Conservation (phyloP, 177 flowering plant genomes). For the Vitis hybrid region DNA sequence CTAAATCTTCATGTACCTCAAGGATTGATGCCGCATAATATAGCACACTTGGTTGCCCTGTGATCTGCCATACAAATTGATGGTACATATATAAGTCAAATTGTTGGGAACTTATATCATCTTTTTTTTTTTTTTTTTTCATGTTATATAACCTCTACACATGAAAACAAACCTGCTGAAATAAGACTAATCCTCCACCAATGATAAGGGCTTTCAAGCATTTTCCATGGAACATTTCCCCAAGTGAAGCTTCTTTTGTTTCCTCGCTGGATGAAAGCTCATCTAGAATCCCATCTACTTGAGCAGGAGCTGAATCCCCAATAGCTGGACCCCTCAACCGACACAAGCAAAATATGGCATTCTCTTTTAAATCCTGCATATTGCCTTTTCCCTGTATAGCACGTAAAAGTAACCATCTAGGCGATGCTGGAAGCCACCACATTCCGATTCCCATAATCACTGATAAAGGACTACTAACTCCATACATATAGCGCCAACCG, state of each 20-base stretch:
- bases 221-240: constrained; percentile 83
- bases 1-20: constrained; percentile 46
- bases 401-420: constrained; percentile 91
- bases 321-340: constrained; percentile 68
- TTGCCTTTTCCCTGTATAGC: constrained; percentile 80
- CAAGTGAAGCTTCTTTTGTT: constrained; percentile 55
- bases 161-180: constrained; percentile 77
- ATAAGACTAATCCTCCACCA: constrained; percentile 85
- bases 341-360: constrained; percentile 67
- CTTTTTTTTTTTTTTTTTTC: background rate
- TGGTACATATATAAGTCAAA: background rate
- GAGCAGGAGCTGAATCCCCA: constrained; percentile 60
- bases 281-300: constrained; percentile 68
- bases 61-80: constrained; percentile 61
- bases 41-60: constrained; percentile 98
- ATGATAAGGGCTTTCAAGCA: constrained; percentile 87
- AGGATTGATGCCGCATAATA: constrained; percentile 95
- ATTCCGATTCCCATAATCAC: constrained; percentile 88
- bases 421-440: constrained; percentile 96
- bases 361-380: constrained; percentile 54
- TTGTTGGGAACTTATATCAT: background rate
- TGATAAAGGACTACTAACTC: constrained; percentile 64
- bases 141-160: background rate
- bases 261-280: constrained; percentile 69
- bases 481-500: constrained; percentile 99